Evolutionary conservation across 2,329 filamentous ascomycete species (phyloP), one percentile per base, ranked within the genome.

Genomic region (Clonostachys sp.): DNA sequence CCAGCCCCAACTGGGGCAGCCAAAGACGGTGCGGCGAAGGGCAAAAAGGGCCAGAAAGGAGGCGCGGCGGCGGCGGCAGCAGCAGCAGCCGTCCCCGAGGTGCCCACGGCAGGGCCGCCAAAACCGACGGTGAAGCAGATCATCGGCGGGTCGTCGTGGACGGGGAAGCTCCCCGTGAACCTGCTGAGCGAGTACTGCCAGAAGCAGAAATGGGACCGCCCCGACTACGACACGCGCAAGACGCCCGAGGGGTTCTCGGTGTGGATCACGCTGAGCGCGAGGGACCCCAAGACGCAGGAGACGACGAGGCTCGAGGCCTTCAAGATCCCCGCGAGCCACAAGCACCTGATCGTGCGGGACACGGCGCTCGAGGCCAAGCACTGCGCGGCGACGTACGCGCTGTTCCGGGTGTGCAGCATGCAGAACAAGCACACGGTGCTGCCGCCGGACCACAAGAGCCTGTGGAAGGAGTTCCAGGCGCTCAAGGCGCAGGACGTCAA

Each of bases 101-200:
- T 61, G 51, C 64, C 61, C 13, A 55, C 65, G 4, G 53, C 61
- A 3, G 75, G 67, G 0, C 76, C 76, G 5, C 78, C 78, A 0
- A 81, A 83, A 56, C 82, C 80, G 13, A 84, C 83, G 2, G 78
- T 79, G 41, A 86, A 86, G 66, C 89, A 95, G 57, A 73, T 99
- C 54, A 95, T 99, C 60, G 94, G 91, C 40, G 94, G 94, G 44
- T 83, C 90, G 49, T 96, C 91, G 56, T 99, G 94, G 94, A 99
- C 94, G 0, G 94, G 94, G 39, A 99, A 99, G 65, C 73, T 99
- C 34, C 94, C 94, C 2, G 88, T 96, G 53, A 96, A 95, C 62
- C 78, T 97, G 58, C 80, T 97, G 53, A 89, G 88, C 35, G 94
- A 97, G 73, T 89, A 95, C 68, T 96, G 91, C 59, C 91, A 96